Percentiles rank a stretch among this genome's conserved stretches.
Conservation (phyloP, 1,284 basidiomycete species). For the Cryptococcus jaspeensis region DNA sequence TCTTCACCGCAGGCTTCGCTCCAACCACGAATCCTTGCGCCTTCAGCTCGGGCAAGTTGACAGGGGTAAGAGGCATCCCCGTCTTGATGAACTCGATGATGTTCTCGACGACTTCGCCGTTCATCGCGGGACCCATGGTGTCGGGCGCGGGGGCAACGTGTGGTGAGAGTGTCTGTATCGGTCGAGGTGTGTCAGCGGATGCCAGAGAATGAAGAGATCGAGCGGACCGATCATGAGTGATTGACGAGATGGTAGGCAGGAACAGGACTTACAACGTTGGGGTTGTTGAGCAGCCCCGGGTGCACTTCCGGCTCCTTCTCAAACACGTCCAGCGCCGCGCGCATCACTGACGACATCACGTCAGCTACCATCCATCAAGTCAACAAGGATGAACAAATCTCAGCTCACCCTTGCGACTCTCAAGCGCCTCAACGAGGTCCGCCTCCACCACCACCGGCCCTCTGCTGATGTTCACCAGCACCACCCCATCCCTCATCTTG, state of each 20-base stretch:
- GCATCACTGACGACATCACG: constrained; percentile 13
- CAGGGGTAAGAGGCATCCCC: constrained; percentile 29
- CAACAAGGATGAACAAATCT: neutral
- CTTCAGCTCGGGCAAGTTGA: constrained; percentile 20
- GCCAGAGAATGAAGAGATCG: neutral
- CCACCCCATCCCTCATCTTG: constrained; percentile 27
- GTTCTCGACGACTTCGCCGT: constrained; percentile 27
- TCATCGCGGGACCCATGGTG: constrained; percentile 18
- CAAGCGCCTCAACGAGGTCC: constrained; percentile 28
- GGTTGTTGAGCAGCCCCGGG: constrained; percentile 22
- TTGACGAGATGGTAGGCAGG: neutral
- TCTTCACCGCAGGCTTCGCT: too few species aligned
- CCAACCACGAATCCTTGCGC: neutral
- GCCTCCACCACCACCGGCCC: constrained; percentile 24
- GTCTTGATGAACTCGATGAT: constrained; percentile 23
- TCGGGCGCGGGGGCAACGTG: constrained; percentile 22
- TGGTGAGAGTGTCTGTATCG: constrained; percentile 17
- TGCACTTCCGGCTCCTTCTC: constrained; percentile 33
- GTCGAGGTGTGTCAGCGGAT: neutral
- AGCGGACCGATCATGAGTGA: neutral
- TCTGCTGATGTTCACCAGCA: constrained; percentile 30
- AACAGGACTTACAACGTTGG: constrained; percentile 26
- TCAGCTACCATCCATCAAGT: neutral
- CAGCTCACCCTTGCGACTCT: constrained; percentile 29
- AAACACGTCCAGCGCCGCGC: constrained; percentile 36